Base-by-base conservation (phyloP, 2,329 filamentous ascomycete species). In the Sporothrix brasiliensis region DNA sequence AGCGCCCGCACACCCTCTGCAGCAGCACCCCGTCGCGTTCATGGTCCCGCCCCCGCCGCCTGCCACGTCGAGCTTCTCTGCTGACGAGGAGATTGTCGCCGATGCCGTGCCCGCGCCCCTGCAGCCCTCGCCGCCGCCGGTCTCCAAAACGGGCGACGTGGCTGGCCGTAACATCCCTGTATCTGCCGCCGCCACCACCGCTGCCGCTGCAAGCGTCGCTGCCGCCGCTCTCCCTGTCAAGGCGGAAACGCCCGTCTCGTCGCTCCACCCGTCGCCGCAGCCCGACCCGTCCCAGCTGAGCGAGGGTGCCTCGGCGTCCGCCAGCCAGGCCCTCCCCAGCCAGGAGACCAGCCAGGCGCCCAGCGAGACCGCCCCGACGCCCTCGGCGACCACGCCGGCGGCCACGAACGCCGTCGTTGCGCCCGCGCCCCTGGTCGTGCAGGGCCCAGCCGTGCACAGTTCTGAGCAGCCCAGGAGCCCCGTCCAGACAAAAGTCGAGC, bases 1-100 rank as follows among this genome's bases (percentile, higher is more conserved):
- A 1, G 39, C 58, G 0, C n/a, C 30, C 4, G 50, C 49, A 3
- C 61, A 74, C 58, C 69, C 70, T 21, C 63, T 72, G 47, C 72
- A 72, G 67, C 68, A 73, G 34, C 70, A 73, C 14, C 67, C 72
- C 0, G 66, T 72, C 13, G 30, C 49, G 4, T 67, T 69, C 14
- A 47, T 41, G 2, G 52, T 58, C n/a, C 39, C 65, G 39, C 49
- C 56, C 4, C 44, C 70, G 66, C 56, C 70, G 34, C 41, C 58
- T 3, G 34, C 68, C 50, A 58, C 34, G 1, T 61, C 58, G 10
- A 49, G 50, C 39, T 53, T 69, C 21, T 14, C 34, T 2, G 39
- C 14, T 19, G 39, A 19, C 3, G 58, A 56, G 5, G 34, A 7
- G 5, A 7, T 47, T 27, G 68, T 54, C 1, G 39, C 50, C 4